phyloP scores from a whole-genome alignment of 192 early-diverging fungal genomes.

The Rhizophagus clarus region DNA sequence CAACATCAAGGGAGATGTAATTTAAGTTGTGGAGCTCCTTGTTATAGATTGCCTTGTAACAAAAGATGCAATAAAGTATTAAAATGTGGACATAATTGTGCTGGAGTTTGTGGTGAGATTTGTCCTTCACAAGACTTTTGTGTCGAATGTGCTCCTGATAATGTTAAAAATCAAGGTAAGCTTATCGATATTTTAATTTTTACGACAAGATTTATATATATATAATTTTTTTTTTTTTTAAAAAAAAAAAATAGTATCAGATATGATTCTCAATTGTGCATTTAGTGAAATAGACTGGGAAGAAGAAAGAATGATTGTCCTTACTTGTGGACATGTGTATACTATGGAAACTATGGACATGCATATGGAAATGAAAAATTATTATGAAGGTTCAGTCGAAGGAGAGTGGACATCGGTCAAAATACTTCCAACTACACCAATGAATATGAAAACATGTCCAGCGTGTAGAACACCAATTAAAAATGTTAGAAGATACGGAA shows the following conservation, averaged over 20 bases:
- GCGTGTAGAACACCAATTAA: constrained; percentile 4
- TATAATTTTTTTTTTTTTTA: too few species aligned
- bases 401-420: not conserved
- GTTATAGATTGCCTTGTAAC: constrained; percentile 59
- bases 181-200: too few species aligned
- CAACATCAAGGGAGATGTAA: constrained; percentile 49
- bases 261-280: too few species aligned
- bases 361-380: constrained; percentile 43
- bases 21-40: constrained; percentile 59
- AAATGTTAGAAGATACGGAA: constrained; percentile 22
- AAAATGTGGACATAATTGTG: constrained; percentile 55
- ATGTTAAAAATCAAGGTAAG: constrained; percentile 22
- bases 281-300: constrained; percentile 36
- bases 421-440: not conserved
- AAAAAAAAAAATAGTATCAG: too few species aligned
- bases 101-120: constrained; percentile 52
- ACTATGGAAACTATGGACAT: constrained; percentile 58
- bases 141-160: constrained; percentile 36
- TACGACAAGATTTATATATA: too few species aligned
- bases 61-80: constrained; percentile 46
- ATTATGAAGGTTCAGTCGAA: constrained; percentile 35
- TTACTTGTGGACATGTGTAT: constrained; percentile 53
- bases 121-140: constrained; percentile 40
- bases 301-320: constrained; percentile 49
- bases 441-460: constrained; percentile 3